Percentiles rank a stretch among this genome's conserved stretches.
Conservation (phyloP, 2,329 filamentous ascomycete species). For the Alternaria gaisen region DNA sequence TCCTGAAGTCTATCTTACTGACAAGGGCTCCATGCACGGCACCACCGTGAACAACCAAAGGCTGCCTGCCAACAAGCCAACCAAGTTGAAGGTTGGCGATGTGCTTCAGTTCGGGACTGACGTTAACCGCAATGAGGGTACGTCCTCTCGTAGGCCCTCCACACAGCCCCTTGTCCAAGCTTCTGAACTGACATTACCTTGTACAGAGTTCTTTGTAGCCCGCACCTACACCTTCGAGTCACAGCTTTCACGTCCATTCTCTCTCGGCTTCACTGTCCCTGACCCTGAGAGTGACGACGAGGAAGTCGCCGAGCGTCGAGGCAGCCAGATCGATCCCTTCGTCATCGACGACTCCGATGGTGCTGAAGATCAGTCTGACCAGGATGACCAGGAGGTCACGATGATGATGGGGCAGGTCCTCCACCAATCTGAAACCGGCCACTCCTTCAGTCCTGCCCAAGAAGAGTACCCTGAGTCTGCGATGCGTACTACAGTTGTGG, state of each 20-base stretch:
- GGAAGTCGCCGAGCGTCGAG: constrained; percentile 25
- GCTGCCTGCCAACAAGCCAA: constrained; percentile 34
- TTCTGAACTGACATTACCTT: constrained; percentile 17
- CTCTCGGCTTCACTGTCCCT: constrained; percentile 45
- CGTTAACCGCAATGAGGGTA: constrained; percentile 48
- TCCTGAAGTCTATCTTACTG: constrained; percentile 58
- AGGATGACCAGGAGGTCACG: constrained; percentile 16
- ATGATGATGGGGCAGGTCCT: constrained; percentile 20
- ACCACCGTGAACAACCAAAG: constrained; percentile 62
- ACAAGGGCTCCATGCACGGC: constrained; percentile 69
- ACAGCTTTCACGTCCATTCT: constrained; percentile 24
- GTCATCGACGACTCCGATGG: constrained; percentile 41
- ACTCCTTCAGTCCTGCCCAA: neutral
- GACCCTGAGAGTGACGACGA: constrained; percentile 44
- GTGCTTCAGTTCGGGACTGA: constrained; percentile 48
- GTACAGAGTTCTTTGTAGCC: constrained; percentile 42
- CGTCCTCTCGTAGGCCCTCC: constrained; percentile 14
- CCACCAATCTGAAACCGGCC: constrained; percentile 3
- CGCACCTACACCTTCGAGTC: constrained; percentile 44
- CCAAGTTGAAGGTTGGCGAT: constrained; percentile 43
- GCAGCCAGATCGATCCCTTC: constrained; percentile 41
- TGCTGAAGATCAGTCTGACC: constrained; percentile 12
- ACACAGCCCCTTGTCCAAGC: neutral
- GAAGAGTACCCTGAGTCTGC: constrained; percentile 11
- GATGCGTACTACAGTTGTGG: constrained; percentile 3